phyloP scores from a whole-genome alignment of 2,329 filamentous ascomycete species.

The Microsporum audouinii region DNA sequence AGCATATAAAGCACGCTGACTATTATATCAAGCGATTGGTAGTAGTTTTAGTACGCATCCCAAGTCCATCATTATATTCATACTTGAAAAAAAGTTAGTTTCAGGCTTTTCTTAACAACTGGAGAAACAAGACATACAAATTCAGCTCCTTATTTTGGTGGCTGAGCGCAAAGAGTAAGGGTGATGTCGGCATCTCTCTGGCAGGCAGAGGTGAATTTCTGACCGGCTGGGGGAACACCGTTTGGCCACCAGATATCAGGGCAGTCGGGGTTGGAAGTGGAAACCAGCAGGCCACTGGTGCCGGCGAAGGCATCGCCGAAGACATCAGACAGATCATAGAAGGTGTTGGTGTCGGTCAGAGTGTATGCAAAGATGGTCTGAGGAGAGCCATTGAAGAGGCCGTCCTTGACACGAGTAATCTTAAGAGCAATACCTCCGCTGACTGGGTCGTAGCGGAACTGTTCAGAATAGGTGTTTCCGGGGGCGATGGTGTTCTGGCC shows the following conservation, averaged over 20 bases:
- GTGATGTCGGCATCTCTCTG: conserved; percentile 8
- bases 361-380: conserved; percentile 35
- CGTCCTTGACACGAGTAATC: conserved; percentile 28
- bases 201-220: conserved; percentile 6
- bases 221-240: conserved; percentile 10
- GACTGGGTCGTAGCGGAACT: conserved; percentile 24
- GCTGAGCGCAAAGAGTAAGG: conserved; percentile 8
- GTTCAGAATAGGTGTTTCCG: conserved; percentile 26
- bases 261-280: conserved; percentile 6
- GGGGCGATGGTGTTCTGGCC: conserved; percentile 20
- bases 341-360: conserved; percentile 26
- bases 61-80: not conserved
- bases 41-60: not conserved
- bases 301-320: conserved; percentile 33
- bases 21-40: not conserved
- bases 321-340: conserved; percentile 36
- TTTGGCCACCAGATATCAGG: conserved; percentile 8
- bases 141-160: not conserved
- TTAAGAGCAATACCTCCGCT: conserved; percentile 36
- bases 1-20: not conserved
- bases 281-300: conserved; percentile 4
- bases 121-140: not conserved
- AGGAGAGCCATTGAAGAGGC: conserved; percentile 27
- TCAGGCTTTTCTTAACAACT: not conserved
- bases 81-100: not conserved